Conservation (phyloP, 805 yeast species). For the Spathaspora hagerdaliae region DNA sequence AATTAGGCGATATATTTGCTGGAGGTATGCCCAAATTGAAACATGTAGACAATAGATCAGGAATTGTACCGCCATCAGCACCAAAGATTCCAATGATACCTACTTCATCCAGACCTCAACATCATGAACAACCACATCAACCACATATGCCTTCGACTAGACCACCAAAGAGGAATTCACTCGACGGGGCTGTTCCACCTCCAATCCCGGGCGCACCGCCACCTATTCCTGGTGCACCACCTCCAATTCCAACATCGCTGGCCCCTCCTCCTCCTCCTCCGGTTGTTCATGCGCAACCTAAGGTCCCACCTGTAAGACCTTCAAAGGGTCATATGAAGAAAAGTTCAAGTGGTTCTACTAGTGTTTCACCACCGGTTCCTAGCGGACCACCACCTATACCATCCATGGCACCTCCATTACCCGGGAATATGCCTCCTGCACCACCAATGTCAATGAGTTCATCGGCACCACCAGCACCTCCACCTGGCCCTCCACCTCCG, state of each 20-base stretch:
- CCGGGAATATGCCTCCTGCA: constrained; percentile 3
- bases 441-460: constrained; percentile 9
- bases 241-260: constrained; percentile 9
- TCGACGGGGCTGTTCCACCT: constrained; percentile 19
- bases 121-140: not conserved
- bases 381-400: constrained; percentile 12
- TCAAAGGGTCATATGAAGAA: constrained; percentile 31
- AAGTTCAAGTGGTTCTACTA: constrained; percentile 16
- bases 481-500: not conserved
- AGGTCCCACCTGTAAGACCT: constrained; percentile 39
- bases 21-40: constrained; percentile 77
- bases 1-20: constrained; percentile 66
- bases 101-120: constrained; percentile 9
- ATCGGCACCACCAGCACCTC: constrained; percentile 6
- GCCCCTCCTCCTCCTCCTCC: constrained; percentile 7
- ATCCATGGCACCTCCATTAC: constrained; percentile 5
- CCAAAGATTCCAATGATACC: constrained; percentile 30
- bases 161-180: constrained; percentile 6
- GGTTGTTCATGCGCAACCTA: constrained; percentile 16
- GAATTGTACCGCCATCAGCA: constrained; percentile 32
- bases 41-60: constrained; percentile 33
- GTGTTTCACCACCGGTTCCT: constrained; percentile 12
- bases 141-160: constrained; percentile 9
- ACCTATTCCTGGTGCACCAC: constrained; percentile 14
- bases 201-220: constrained; percentile 18